Conservation (phyloP, 306 rosid genomes). For the Ammopiptanthus mongolicus region DNA sequence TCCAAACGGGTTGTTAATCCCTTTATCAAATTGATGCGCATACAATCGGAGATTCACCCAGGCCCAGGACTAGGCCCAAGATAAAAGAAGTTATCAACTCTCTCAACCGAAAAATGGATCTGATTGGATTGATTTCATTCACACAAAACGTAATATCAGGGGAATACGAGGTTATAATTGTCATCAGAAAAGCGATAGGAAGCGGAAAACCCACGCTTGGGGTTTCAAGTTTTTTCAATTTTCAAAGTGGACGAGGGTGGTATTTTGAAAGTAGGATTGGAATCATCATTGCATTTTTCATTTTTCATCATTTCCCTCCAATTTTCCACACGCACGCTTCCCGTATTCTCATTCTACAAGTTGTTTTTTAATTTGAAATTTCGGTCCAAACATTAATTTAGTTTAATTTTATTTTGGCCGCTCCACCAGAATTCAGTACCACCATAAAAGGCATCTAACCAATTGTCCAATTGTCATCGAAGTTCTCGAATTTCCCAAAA, state of each 20-base stretch:
- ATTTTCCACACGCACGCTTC: slow-evolving; percentile 24
- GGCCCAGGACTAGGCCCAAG: too few relatives aligned
- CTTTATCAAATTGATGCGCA: too few relatives aligned
- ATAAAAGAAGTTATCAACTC: too few relatives aligned
- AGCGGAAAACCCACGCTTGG: slow-evolving; percentile 16
- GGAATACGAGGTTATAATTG: background rate
- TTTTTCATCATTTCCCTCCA: slow-evolving; percentile 38
- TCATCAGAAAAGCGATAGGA: background rate
- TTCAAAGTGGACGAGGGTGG: background rate
- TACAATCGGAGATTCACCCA: too few relatives aligned
- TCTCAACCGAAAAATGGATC: too few relatives aligned
- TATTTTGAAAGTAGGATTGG: background rate
- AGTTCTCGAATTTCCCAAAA: background rate
- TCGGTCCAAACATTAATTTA: background rate
- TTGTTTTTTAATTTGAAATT: background rate
- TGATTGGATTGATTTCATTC: background rate
- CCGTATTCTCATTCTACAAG: background rate
- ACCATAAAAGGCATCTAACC: slow-evolving; percentile 9
- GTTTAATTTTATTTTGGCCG: slow-evolving; percentile 15
- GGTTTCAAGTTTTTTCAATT: background rate
- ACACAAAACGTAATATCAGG: background rate
- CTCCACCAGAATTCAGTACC: background rate
- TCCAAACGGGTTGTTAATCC: too few relatives aligned
- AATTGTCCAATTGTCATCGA: background rate
- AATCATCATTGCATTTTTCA: background rate